These are phyloP conservation scores for Aspergillus oerlinghausenensis DNA, from an alignment of 2,329 filamentous ascomycete genomes.

Conservation along the genomic window DNA sequence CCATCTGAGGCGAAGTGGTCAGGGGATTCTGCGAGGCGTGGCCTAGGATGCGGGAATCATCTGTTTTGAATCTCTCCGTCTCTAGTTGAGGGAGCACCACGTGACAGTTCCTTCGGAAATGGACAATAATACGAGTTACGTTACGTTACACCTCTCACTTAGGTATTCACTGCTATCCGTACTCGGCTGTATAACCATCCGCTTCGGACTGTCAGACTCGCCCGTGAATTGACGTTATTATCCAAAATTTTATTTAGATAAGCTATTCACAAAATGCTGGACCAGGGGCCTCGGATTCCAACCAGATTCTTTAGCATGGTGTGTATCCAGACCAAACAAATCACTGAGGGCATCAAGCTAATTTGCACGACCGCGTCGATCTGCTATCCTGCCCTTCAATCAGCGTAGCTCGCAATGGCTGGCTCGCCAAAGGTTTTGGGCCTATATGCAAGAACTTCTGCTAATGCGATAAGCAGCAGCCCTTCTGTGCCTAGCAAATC, in stretches of 20 bases:
- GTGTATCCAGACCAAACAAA: background rate
- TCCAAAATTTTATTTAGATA: background rate
- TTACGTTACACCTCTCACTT: no score
- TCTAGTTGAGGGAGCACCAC: background rate
- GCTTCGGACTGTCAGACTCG: background rate
- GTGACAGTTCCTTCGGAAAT: no score
- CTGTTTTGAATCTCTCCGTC: no score
- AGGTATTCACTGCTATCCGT: no score
- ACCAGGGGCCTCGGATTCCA: background rate
- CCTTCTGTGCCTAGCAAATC: constrained; percentile 46
- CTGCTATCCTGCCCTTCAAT: background rate
- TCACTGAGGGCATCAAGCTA: background rate
- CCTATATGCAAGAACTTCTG: constrained; percentile 29
- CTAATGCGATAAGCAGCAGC: constrained; percentile 37
- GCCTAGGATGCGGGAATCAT: no score
- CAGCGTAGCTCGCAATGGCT: constrained; percentile 38
- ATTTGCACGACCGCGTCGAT: background rate
- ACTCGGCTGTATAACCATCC: background rate
- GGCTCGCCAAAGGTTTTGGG: constrained; percentile 38
- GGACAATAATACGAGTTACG: no score
- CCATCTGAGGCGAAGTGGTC: background rate
- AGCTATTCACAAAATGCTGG: background rate
- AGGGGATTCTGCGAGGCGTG: background rate
- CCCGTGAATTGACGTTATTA: background rate
- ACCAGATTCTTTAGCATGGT: background rate